Evolutionary conservation across 164 flowering plant species (phyloP).

Genomic region (Chimonanthus praecox): DNA sequence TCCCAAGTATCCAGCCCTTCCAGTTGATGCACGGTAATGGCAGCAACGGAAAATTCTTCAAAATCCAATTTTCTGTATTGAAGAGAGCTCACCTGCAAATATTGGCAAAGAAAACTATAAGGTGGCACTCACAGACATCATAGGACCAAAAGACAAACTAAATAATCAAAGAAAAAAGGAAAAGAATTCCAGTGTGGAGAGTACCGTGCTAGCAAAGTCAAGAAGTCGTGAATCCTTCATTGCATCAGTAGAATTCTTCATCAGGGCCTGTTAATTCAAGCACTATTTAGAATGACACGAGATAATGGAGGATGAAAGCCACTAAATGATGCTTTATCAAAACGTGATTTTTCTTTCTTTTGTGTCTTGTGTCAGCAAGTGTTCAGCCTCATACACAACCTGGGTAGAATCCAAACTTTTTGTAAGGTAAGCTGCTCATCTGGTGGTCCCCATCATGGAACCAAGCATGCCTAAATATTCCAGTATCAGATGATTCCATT

Average conservation of each 20-base stretch:
- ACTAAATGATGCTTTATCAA: not conserved
- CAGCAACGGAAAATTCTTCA: conserved; percentile 88
- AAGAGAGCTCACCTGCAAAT: conserved; percentile 62
- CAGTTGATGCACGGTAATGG: conserved; percentile 83
- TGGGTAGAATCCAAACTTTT: no score
- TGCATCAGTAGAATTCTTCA: conserved; percentile 65
- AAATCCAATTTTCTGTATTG: conserved; percentile 82
- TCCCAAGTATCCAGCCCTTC: conserved; percentile 89
- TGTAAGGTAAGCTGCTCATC: not conserved
- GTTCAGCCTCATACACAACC: not conserved
- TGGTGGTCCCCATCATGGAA: not conserved
- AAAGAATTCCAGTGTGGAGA: not conserved
- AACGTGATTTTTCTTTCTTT: not conserved
- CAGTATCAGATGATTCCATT: not conserved
- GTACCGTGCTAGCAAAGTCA: conserved; percentile 72
- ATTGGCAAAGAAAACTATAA: not conserved
- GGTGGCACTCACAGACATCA: not conserved
- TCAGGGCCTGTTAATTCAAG: conserved; percentile 45
- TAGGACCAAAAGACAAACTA: not conserved
- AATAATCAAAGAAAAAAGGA: not conserved
- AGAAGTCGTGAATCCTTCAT: conserved; percentile 80
- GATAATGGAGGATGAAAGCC: not conserved
- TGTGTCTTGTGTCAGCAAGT: no score
- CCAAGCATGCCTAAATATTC: not conserved
- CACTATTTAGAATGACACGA: conserved; percentile 11